These are phyloP conservation scores for Sodiomyces alkalinus DNA, from an alignment of 2,329 filamentous ascomycete species.

Conservation along the genomic window DNA sequence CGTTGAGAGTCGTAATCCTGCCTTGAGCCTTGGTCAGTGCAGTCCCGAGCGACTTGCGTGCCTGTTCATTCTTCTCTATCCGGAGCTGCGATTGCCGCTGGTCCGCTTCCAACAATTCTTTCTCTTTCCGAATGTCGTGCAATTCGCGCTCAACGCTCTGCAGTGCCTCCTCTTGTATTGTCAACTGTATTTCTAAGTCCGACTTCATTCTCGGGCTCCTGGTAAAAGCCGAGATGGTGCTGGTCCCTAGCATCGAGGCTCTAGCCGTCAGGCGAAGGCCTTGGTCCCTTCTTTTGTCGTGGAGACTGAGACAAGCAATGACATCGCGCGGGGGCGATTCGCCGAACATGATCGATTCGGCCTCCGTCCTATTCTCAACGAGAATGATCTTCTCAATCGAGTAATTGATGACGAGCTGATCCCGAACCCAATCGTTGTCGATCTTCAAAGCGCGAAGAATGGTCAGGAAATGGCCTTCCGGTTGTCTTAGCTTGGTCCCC, in stretches of 20 bases:
- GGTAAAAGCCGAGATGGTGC: constrained; percentile 27
- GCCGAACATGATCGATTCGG: constrained; percentile 52
- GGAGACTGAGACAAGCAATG: constrained; percentile 52
- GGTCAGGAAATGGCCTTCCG: constrained; percentile 57
- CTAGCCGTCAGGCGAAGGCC: constrained; percentile 5
- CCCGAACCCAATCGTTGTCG: constrained; percentile 61
- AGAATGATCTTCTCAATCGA: constrained; percentile 74
- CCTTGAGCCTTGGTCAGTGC: constrained; percentile 45
- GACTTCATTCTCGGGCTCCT: constrained; percentile 62
- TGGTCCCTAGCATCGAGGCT: constrained; percentile 15
- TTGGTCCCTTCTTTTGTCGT: constrained; percentile 32
- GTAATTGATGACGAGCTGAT: constrained; percentile 71
- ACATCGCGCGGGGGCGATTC: constrained; percentile 52
- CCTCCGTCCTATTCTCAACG: constrained; percentile 52
- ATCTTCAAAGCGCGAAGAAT: constrained; percentile 70
- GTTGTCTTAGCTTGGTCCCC: constrained; percentile 54
- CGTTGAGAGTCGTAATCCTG: constrained; percentile 32
- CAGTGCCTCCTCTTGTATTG: constrained; percentile 31
- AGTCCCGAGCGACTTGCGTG: constrained; percentile 28
- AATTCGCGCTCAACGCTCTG: constrained; percentile 40
- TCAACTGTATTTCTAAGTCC: constrained; percentile 53
- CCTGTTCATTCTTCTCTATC: constrained; percentile 25
- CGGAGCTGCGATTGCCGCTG: constrained; percentile 31
- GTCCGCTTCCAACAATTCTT: constrained; percentile 29
- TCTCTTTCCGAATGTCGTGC: constrained; percentile 31